Evolutionary conservation across 208 protist species (phyloP).

Genomic region (Kentomonas sorsogonicus): DNA sequence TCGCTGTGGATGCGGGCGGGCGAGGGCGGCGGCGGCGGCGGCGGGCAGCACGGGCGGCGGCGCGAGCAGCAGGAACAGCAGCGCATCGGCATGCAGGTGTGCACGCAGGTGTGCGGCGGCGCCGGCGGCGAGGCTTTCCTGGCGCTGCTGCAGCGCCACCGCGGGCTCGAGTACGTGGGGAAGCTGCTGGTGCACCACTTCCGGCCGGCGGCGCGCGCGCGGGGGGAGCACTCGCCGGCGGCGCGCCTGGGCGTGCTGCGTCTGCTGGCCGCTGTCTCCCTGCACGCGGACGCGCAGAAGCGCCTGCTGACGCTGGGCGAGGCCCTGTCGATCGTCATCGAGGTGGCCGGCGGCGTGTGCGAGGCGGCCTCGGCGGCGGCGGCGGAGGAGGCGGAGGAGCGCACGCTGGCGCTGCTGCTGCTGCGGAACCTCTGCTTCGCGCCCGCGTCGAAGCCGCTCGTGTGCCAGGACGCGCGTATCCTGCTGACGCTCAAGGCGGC

Average conservation of each 20-base stretch:
- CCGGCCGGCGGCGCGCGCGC: too few species aligned
- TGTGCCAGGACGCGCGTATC: conserved; percentile 74
- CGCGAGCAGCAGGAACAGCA: not conserved
- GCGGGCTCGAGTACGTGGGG: too few species aligned
- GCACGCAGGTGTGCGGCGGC: too few species aligned
- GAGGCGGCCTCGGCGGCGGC: too few species aligned
- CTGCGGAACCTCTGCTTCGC: conserved; percentile 79
- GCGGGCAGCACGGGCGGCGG: not conserved
- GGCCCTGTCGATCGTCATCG: conserved; percentile 57
- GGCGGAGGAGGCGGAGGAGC: too few species aligned
- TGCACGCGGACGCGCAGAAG: conserved; percentile 35
- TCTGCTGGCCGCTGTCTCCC: too few species aligned
- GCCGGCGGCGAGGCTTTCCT: not conserved
- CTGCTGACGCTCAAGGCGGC: conserved; percentile 64
- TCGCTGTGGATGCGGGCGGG: conserved; percentile 8
- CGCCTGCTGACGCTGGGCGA: conserved; percentile 27
- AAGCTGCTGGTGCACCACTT: not conserved
- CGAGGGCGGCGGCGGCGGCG: not conserved
- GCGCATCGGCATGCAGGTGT: not conserved
- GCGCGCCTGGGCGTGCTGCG: too few species aligned
- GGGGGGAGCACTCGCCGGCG: too few species aligned
- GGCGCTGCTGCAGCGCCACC: too few species aligned
- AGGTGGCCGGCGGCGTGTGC: too few species aligned
- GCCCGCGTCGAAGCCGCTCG: conserved; percentile 37
- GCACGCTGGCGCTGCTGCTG: conserved; percentile 54